phyloP scores from a whole-genome alignment of 176 grass and related monocot genomes.

The Canna indica region DNA sequence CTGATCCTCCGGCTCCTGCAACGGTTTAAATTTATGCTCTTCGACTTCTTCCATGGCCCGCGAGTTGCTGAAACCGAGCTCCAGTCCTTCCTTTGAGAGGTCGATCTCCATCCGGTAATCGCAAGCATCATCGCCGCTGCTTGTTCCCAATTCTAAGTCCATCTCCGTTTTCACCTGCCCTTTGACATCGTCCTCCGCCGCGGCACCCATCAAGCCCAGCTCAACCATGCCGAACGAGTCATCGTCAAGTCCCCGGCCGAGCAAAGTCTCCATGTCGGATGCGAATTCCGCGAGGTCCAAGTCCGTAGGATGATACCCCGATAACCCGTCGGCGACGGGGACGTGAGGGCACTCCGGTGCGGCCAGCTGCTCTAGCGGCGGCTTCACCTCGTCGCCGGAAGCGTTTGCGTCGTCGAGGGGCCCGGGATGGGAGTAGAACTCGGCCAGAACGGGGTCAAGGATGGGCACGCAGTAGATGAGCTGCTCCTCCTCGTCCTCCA shows the following conservation, averaged over 20 bases:
- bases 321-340: conserved; percentile 18
- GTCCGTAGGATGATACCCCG: conserved; percentile 45
- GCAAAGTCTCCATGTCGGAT: conserved; percentile 71
- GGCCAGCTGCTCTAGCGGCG: too few relatives aligned
- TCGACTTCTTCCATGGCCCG: conserved; percentile 22
- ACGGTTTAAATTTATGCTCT: conserved; percentile 28
- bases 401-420: conserved; percentile 25
- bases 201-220: conserved; percentile 33
- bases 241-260: conserved; percentile 36
- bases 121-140: not conserved
- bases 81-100: conserved; percentile 38
- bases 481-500: conserved; percentile 5
- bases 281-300: conserved; percentile 67
- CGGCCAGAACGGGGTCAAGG: conserved; percentile 45
- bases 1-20: conserved; percentile 1
- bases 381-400: conserved; percentile 20
- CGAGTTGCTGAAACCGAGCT: conserved; percentile 43
- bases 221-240: conserved; percentile 58
- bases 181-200: conserved; percentile 19
- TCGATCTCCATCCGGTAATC: conserved; percentile 21
- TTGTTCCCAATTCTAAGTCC: not conserved
- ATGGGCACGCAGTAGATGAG: conserved; percentile 55
- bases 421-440: conserved; percentile 43
- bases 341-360: conserved; percentile 21
- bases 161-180: not conserved